phyloP scores from a whole-genome alignment of 2,329 filamentous ascomycete species.

The Elsinoe fawcettii region DNA sequence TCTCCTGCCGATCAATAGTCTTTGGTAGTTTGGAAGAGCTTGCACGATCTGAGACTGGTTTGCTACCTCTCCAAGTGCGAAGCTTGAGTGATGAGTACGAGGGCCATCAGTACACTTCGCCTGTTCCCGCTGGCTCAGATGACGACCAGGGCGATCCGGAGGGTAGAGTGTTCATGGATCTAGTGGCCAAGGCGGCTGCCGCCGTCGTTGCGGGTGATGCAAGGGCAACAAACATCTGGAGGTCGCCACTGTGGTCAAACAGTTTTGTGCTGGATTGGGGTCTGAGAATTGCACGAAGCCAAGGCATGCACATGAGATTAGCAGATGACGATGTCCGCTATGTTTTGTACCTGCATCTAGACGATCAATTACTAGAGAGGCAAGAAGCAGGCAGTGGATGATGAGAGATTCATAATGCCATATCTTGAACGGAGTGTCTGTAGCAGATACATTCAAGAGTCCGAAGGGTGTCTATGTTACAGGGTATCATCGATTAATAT shows the following conservation, averaged over 20 bases:
- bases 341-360: constrained; percentile 27
- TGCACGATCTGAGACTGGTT: background rate
- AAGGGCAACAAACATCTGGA: constrained; percentile 21
- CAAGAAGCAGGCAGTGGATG: background rate
- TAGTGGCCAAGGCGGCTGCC: constrained; percentile 16
- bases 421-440: no score
- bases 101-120: constrained; percentile 12
- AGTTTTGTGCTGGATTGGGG: constrained; percentile 27
- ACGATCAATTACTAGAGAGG: background rate
- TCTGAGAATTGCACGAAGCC: constrained; percentile 24
- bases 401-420: background rate
- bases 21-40: background rate
- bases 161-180: constrained; percentile 16
- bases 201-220: constrained; percentile 2
- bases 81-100: constrained; percentile 22
- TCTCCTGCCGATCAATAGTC: constrained; percentile 23
- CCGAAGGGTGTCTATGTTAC: background rate
- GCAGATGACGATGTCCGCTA: constrained; percentile 23
- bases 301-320: constrained; percentile 30
- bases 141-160: constrained; percentile 22
- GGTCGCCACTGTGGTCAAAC: constrained; percentile 23
- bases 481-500: constrained; percentile 2
- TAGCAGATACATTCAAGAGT: background rate
- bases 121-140: constrained; percentile 14
- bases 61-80: constrained; percentile 11